phyloP scores from a whole-genome alignment of 345 rosid genomes.

The Pseudoturritis turrita region DNA sequence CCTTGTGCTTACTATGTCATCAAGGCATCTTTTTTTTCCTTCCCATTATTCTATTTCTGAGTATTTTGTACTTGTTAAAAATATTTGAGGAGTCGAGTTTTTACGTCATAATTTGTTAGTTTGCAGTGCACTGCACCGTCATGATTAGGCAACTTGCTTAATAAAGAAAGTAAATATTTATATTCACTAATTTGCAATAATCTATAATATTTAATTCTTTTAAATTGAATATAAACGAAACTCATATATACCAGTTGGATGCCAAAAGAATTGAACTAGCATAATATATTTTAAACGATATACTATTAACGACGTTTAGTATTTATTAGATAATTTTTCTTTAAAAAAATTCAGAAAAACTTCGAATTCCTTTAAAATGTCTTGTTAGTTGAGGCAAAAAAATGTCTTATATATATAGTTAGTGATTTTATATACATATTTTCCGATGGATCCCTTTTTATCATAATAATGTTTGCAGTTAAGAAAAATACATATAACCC shows the following conservation, averaged over 20 bases:
- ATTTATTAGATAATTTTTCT: neutral
- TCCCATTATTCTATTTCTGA: neutral
- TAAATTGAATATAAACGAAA: neutral
- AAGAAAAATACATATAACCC: no score
- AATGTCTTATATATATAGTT: no score
- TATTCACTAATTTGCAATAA: neutral
- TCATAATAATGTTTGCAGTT: no score
- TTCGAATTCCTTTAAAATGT: no score
- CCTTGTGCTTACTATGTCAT: conserved; percentile 26
- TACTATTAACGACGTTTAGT: neutral
- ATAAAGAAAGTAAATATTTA: conserved; percentile 15
- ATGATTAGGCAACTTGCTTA: conserved; percentile 31
- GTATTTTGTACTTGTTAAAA: neutral
- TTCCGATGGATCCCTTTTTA: no score
- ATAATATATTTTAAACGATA: neutral
- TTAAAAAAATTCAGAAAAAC: no score
- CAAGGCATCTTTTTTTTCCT: conserved; percentile 15
- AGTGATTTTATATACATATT: no score
- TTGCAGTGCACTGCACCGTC: neutral
- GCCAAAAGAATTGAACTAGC: neutral
- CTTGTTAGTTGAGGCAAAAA: no score
- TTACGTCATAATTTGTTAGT: conserved; percentile 22
- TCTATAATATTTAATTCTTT: neutral
- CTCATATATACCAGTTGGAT: neutral
- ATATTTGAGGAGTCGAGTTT: neutral